Base-by-base conservation (phyloP, 129 eudicot genomes). In the Ambrosia artemisiifolia region DNA sequence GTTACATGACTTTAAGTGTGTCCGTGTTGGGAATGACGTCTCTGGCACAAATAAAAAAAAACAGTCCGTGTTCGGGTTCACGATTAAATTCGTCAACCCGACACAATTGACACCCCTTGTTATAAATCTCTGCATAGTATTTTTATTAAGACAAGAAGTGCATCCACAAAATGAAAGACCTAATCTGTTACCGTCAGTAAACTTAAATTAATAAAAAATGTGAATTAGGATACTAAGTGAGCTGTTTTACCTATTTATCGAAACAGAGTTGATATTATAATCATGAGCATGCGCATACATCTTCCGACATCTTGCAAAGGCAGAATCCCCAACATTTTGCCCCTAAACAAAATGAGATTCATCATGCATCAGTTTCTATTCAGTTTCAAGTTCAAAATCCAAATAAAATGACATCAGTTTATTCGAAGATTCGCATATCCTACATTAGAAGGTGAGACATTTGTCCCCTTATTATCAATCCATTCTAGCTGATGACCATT, bases 211-310 rank as follows among this genome's bases (percentile, higher is more conserved):
- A n/a, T n/a, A n/a, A n/a, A n/a, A n/a, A n/a, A n/a, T n/a, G n/a
- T n/a, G n/a, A n/a, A n/a, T n/a, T n/a, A n/a, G n/a, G n/a, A n/a
- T 30, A 42, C 42, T n/a, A 28, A 44, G 61, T 16, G 53, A 50
- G 3, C 20, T 4, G 12, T 32, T 8, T 83, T 81, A 91, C 97
- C 97, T 91, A 74, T 91, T 91, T 78, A 80, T 82, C 20, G 97
- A 91, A 69, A 91, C 74, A 40, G 97, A 91, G 72, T 88, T 88
- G 74, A 91, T 77, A 63, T 82, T 86, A 83, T 79, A 91, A 76
- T 91, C 97, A 84, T 91, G 97, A 76, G 97, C 96, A 86, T 88
- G 90, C 4, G 88, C 90, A 83, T 82, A 91, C 77, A 81, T 85
- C 82, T 77, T 91, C 70, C 96, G 85, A 70, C 93, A 88, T 83